Evolutionary conservation across 495 filamentous ascomycete species (phyloP), one percentile per base, ranked within the genome.

Genomic region (Aspergillus nidulans): DNA sequence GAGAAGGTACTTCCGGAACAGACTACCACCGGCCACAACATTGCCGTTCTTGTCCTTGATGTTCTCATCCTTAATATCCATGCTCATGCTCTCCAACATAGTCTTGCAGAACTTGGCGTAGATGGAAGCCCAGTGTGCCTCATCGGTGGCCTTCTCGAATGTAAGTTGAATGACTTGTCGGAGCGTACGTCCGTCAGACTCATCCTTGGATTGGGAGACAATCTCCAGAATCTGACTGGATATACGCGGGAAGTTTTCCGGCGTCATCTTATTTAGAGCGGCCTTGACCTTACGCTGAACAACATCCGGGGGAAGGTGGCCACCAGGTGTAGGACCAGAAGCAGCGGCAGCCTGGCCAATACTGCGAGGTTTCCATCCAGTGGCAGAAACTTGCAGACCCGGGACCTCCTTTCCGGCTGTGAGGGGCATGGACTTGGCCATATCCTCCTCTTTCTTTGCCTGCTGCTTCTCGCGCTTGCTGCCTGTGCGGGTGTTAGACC

Each of bases 221-320:
- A 99, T 97, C 34, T 85, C 82, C 23, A 97, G 80, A 50, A 99
- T 96, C 70, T 97, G 91, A 47, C 89, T 86, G 18, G 94, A 79
- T 55, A 99, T 96, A 77, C 87, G 90, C 61, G 97, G 91, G 68
- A 99, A 99, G 63, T 97, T 97, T 74, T 97, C 94, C 1, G 94
- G 94, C 0, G 94, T 97, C 95, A 99, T 97, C 86, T 97, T 97
- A 82, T 99, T 97, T 61, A 99, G 76, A 44, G 88, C 88, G 51
- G 90, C 89, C 83, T 99, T 99, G 66, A 97, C 95, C 83, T 97
- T 99, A 58, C 94, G 85, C 73, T 99, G 94, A 59, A 99, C 94
- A 73, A 94, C 84, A 56, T 92, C 90, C 16, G 94, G 95, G 55
- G 92, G 77, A 76, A 99, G 77, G 61, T 88, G 80, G 10, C 49